Evolutionary conservation across 495 filamentous ascomycete genomes (phyloP).

Genomic region (Viridothelium virens): DNA sequence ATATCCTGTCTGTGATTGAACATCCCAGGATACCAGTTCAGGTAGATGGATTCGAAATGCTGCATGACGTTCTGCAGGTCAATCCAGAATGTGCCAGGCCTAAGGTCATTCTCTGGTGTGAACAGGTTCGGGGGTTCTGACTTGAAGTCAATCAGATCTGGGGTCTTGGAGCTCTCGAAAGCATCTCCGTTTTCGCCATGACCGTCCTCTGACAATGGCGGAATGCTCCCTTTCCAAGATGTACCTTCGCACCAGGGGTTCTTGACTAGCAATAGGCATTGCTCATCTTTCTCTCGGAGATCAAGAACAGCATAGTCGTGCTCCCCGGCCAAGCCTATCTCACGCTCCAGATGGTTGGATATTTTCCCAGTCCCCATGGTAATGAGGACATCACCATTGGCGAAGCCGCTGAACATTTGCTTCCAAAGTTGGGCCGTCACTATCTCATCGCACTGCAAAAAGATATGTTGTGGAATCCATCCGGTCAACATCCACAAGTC

Average conservation of each 20-base stretch:
- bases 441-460: constrained; percentile 72
- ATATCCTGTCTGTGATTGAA: constrained; percentile 76
- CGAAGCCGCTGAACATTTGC: constrained; percentile 65
- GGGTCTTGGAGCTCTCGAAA: not conserved
- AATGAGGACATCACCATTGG: constrained; percentile 71
- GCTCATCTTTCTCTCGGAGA: constrained; percentile 57
- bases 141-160: not conserved
- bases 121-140: not conserved
- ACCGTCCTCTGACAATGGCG: constrained; percentile 8
- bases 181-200: constrained; percentile 16
- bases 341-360: constrained; percentile 60
- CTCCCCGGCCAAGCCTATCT: constrained; percentile 73
- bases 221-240: constrained; percentile 42
- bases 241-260: constrained; percentile 89
- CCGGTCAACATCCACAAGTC: constrained; percentile 85
- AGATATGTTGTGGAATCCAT: constrained; percentile 95
- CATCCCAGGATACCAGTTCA: constrained; percentile 91
- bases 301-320: constrained; percentile 92
- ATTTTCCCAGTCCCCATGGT: constrained; percentile 86
- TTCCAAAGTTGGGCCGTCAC: constrained; percentile 69
- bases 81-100: constrained; percentile 86
- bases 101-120: constrained; percentile 25
- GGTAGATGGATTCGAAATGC: constrained; percentile 87
- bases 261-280: constrained; percentile 70
- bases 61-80: constrained; percentile 73